Base-by-base conservation (phyloP, 805 yeast genomes). In the Wickerhamomyces kurtzmanii region DNA sequence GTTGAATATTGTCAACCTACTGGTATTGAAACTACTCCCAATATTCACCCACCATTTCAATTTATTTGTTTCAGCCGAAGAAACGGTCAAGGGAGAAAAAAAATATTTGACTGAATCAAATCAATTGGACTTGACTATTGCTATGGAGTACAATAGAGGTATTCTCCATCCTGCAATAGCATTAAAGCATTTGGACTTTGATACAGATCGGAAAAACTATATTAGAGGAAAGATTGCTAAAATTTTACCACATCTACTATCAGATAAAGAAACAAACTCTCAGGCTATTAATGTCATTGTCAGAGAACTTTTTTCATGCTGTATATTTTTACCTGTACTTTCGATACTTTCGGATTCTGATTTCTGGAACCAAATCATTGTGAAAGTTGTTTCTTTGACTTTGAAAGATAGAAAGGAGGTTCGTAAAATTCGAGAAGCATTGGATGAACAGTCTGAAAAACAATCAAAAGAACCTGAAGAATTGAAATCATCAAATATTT, bases 391-490 rank as follows among this genome's bases (percentile, higher is more conserved):
- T 2, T 76, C 84, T 4, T 66, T 65, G 17, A 67, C 79, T 9
- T 57, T 87, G 45, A 74, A 74, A 36, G 93, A 84, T 42, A 59
- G 86, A 31, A 68, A 68, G 20, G 84, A 82, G 42, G 93, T 86
- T 1, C 70, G 76, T 33, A 68, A 74, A 37, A 63, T 87, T 14
- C 56, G 94, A 34, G 71, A 67, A 14, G 81, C 83, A 1, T 55
- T 86, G 20, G 78, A 76, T 36, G 67, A 71, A 35, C 91, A 85
- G 42, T 62, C 80, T 15, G 38, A 44, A 21, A 37, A 34, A 12
- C 17, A 12, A n/a, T n/a, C n/a, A n/a, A n/a, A n/a, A n/a, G n/a
- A 15, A 12, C 19, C 40, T 2, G 39, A 38, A 20, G 40, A 33
- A 8, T 36, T 32, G 12, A 15, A 19, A 13, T 23, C 12, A 20